Conservation (phyloP, 768 basidiomycete species). For the Hypholoma sublateritium region DNA sequence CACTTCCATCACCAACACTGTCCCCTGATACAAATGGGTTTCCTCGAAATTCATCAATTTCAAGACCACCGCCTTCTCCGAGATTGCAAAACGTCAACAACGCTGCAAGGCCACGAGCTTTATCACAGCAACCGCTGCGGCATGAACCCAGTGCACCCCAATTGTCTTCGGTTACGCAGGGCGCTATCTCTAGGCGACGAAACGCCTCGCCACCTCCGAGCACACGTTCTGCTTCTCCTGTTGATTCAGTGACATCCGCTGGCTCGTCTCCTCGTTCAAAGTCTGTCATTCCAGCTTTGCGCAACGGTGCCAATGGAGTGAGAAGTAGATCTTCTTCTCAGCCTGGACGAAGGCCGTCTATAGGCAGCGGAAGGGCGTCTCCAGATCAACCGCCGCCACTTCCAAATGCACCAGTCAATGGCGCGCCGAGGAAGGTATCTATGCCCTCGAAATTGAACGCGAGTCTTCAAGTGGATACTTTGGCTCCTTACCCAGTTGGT, state of each 20-base stretch:
- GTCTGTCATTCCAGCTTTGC: constrained; percentile 36
- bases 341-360: constrained; percentile 68
- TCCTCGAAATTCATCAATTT: constrained; percentile 30
- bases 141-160: constrained; percentile 36
- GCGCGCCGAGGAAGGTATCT: constrained; percentile 58
- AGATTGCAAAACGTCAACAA: constrained; percentile 38
- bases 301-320: constrained; percentile 32
- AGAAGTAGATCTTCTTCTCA: constrained; percentile 76
- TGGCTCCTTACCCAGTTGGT: constrained; percentile 9
- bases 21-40: constrained; percentile 27
- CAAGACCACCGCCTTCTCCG: constrained; percentile 50
- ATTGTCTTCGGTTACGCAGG: constrained; percentile 58
- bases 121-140: constrained; percentile 46
- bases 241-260: constrained; percentile 44
- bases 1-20: constrained; percentile 50
- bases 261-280: constrained; percentile 37
- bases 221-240: constrained; percentile 51
- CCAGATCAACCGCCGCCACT: constrained; percentile 58
- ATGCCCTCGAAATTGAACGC: constrained; percentile 58
- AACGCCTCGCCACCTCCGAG: constrained; percentile 67
- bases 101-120: constrained; percentile 55
- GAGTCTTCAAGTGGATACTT: constrained; percentile 33
- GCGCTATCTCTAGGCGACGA: constrained; percentile 67
- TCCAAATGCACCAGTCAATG: constrained; percentile 38
- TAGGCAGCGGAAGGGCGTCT: constrained; percentile 50